Percentiles rank a stretch among this genome's conserved stretches.
Evolutionary conservation across 129 eudicot species (phyloP).

Genomic region (Saposhnikovia divaricata): DNA sequence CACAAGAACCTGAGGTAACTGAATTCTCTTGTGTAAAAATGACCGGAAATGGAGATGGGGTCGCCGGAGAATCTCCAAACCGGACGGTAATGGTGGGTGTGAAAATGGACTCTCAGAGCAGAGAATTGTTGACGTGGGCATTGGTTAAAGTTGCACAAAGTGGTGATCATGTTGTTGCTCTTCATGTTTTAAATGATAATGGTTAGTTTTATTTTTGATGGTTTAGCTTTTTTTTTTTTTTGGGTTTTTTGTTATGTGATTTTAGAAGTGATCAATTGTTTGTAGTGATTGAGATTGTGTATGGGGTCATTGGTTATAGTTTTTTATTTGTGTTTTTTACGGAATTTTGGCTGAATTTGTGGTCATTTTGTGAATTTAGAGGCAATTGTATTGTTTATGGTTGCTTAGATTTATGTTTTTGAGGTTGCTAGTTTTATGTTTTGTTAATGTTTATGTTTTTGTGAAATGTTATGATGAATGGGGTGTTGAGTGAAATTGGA

Average conservation of each 20-base stretch:
- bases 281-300: background rate
- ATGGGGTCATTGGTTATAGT: background rate
- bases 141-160: slow-evolving; percentile 75
- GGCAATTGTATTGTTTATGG: background rate
- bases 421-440: background rate
- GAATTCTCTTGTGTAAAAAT: slow-evolving; percentile 10
- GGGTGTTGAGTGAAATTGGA: background rate
- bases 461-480: slow-evolving; percentile 17
- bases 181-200: slow-evolving; percentile 64
- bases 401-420: background rate
- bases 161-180: slow-evolving; percentile 88
- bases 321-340: background rate
- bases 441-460: background rate
- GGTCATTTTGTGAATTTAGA: background rate
- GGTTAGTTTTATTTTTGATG: slow-evolving; percentile 18
- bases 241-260: background rate
- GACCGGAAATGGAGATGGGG: slow-evolving; percentile 36
- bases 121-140: slow-evolving; percentile 89
- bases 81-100: slow-evolving; percentile 85
- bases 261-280: background rate
- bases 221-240: background rate
- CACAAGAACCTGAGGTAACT: background rate
- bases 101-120: slow-evolving; percentile 61
- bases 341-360: background rate
- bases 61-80: slow-evolving; percentile 45